A percentile compares a stretch with the other conserved stretches of the same genome.
phyloP scores from a whole-genome alignment of 1,284 basidiomycete species.

The Pseudozyma sp. region DNA sequence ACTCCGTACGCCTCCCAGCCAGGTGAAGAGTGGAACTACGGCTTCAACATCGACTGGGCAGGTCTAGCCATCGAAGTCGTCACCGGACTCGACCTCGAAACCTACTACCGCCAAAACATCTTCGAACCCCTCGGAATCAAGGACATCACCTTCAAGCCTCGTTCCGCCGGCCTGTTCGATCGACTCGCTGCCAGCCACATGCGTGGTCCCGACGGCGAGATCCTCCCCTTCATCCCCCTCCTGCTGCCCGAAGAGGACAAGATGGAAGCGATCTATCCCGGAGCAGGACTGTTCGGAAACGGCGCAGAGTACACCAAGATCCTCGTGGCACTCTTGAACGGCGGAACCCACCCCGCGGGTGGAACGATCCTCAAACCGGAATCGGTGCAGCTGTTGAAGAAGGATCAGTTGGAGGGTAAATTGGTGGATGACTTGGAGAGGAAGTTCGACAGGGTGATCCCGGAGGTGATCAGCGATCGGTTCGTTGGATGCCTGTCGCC shows the following conservation, averaged over 20 bases:
- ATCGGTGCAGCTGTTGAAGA: constrained; percentile 40
- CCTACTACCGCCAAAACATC: constrained; percentile 55
- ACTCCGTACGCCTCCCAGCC: constrained; percentile 49
- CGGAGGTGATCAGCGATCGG: constrained; percentile 13
- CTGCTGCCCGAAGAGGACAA: constrained; percentile 26
- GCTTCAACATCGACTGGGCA: constrained; percentile 52
- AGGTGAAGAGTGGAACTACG: constrained; percentile 53
- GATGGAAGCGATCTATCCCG: constrained; percentile 51
- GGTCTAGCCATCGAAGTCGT: constrained; percentile 49
- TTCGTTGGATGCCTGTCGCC: constrained; percentile 19
- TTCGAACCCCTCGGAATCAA: constrained; percentile 58
- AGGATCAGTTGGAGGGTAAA: constrained; percentile 40
- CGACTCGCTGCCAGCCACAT: constrained; percentile 22
- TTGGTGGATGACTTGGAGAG: constrained; percentile 14
- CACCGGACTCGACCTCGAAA: constrained; percentile 50
- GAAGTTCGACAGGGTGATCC: constrained; percentile 18
- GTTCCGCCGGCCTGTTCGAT: constrained; percentile 16
- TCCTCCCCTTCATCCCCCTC: constrained; percentile 18
- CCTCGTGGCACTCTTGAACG: constrained; percentile 52
- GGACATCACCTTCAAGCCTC: constrained; percentile 46
- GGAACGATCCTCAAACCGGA: constrained; percentile 55
- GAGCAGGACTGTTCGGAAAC: constrained; percentile 39
- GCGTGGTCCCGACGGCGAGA: constrained; percentile 14
- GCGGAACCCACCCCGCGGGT: constrained; percentile 50
- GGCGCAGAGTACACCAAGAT: constrained; percentile 38